Evolutionary conservation across 2,329 filamentous ascomycete species (phyloP), one percentile per base, ranked within the genome.

Genomic region (Diatrype stigma): DNA sequence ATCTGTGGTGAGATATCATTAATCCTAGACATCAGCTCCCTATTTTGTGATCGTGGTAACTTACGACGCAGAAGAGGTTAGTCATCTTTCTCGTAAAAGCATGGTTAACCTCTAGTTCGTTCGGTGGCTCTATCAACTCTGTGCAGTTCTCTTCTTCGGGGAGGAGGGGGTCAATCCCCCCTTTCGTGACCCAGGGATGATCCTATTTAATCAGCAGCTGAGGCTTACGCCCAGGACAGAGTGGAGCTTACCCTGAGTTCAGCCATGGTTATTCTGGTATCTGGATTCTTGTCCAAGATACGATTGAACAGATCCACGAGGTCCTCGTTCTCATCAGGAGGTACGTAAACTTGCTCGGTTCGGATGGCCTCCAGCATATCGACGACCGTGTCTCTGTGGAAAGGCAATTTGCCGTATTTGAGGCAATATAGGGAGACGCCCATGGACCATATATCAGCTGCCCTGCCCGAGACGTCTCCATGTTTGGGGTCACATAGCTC

Each of bases 381-480:
- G 50, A 96, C 75, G 53, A 96, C 84, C 17, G 84, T 85, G 6
- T 81, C 75, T 50, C 86, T 82, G 62, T 92, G 87, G 64, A 97
- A 99, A 0, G 94, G 94, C 54, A 99, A 86, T 46, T 76, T 79
- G 30, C 94, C 94, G 63, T 96, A 97, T 54, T 88, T 85, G 37
- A 99, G 78, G 67, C 94, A 99, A 67, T 93, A 97, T 2, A 99
- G 75, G 2, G 92, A 96, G 8, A 96, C 86, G 6, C 94, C 94
- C 93, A 97, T 97, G 3, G 93, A 96, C 94, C 94, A 99, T 49
- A 99, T 91, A 69, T 99, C 94, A 3, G 90, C 90, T 3, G 93
- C 91, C 60, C 84, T 88, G 11, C 94, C 94, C 2, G 89, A 93
- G 1, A 97, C 86, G 58, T 92, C 86, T 1, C 89, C 90, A 65